Base-by-base conservation (phyloP, 2,329 filamentous ascomycete genomes). In the Bipolaris victoriae region DNA sequence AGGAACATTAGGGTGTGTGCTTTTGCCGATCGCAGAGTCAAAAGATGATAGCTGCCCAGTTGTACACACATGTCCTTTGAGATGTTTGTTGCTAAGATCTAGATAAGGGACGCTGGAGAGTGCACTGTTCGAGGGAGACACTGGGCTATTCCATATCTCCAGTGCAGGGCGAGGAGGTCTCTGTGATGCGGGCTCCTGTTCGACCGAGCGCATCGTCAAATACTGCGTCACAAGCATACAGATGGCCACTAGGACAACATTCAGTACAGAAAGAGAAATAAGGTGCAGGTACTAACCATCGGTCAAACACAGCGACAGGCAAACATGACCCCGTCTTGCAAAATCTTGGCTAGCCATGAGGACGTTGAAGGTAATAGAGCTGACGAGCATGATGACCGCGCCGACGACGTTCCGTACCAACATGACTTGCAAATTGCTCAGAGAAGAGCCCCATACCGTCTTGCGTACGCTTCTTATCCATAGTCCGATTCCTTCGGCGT, bases 261-360 rank as follows among this genome's bases (percentile, higher is more conserved):
- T 64, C 15, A 63, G 55, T 49, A 16, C 13, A 2, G 16, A 13
- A 13, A 10, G 0, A 31, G 7, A 18, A 29, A 24, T 26, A 7
- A 18, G 16, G 2, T 9, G 7, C n/a, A 47, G 39, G 9, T 10
- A 66, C 74, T 62, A 61, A 78, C 77, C 67, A 57, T 79, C 77
- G 36, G 73, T 60, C 3, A 74, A 67, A 53, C 77, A 79, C 22
- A 75, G 68, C 2, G 71, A 62, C 40, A 76, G 73, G 50, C 77
- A 79, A 2, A 73, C 60, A 63, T 76, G 77, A 3, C 71, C 72
- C 18, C 67, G 62, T 43, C 71, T 68, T n/a, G 68, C 65, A 1
- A 69, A 71, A 2, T 53, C 40, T 44, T 69, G 64, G 13, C 36
- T 58, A 18, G 71, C 64, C 22, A 76, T 68, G 6, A 77, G 50